Percentiles rank a stretch among this genome's conserved stretches.
Evolutionary conservation across 2,329 filamentous ascomycete species (phyloP).

Genomic region (Alternaria solani): DNA sequence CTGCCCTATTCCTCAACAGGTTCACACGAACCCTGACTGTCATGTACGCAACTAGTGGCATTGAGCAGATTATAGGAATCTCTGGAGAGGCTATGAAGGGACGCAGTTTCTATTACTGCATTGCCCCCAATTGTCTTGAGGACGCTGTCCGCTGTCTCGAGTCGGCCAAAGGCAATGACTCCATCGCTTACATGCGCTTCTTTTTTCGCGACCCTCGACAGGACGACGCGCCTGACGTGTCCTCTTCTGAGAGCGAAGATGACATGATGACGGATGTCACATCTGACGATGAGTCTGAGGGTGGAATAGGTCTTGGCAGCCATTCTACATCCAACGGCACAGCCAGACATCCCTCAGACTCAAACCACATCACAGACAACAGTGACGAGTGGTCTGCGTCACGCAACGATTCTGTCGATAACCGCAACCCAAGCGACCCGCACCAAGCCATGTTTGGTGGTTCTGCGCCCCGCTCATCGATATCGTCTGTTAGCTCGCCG

Average conservation of each 20-base stretch:
- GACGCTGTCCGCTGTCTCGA: constrained; percentile 83
- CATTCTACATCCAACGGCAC: constrained; percentile 24
- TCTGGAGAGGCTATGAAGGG: constrained; percentile 73
- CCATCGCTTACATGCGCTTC: constrained; percentile 87
- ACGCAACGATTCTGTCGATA: constrained; percentile 58
- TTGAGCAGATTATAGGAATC: constrained; percentile 78
- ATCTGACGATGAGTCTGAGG: constrained; percentile 58
- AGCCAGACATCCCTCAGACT: constrained; percentile 30
- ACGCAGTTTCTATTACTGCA: constrained; percentile 87
- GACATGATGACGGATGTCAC: constrained; percentile 59
- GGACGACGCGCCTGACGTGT: constrained; percentile 48
- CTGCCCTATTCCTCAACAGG: constrained; percentile 83
- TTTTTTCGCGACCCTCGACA: constrained; percentile 79
- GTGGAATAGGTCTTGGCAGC: constrained; percentile 54
- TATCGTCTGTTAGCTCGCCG: constrained; percentile 40
- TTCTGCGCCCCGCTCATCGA: constrained; percentile 33
- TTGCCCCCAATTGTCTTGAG: constrained; percentile 76
- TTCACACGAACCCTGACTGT: constrained; percentile 84
- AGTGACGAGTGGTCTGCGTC: constrained; percentile 32
- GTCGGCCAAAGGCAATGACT: constrained; percentile 88
- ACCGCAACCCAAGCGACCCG: constrained; percentile 51
- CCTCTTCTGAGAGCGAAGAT: constrained; percentile 58
- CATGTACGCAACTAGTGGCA: constrained; percentile 84
- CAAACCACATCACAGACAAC: constrained; percentile 25
- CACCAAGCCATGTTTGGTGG: constrained; percentile 41